phyloP scores from a whole-genome alignment of 495 filamentous ascomycete genomes.

The Hyaloscypha variabilis region DNA sequence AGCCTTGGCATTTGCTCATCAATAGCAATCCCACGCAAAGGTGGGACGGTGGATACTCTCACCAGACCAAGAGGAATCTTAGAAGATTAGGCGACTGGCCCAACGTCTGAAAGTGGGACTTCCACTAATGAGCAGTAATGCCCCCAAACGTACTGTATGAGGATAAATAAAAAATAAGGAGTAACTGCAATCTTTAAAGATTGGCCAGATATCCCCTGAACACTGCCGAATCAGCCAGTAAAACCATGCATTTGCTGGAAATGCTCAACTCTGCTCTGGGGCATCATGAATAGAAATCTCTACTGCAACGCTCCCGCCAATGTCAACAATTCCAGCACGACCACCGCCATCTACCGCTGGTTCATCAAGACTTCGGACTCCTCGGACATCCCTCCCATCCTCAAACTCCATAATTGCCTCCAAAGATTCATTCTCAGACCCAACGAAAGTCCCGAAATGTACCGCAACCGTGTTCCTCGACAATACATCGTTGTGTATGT shows the following conservation, averaged over 20 bases:
- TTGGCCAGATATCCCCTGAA: too few species aligned
- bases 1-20: too few species aligned
- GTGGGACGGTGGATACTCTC: too few species aligned
- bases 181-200: too few species aligned
- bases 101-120: too few species aligned
- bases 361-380: constrained; percentile 8
- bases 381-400: constrained; percentile 14
- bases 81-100: too few species aligned
- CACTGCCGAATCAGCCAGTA: too few species aligned
- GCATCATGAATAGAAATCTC: constrained; percentile 8
- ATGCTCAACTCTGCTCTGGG: neutral
- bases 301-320: constrained; percentile 26
- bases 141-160: too few species aligned
- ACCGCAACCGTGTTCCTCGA: constrained; percentile 21
- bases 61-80: too few species aligned
- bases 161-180: too few species aligned
- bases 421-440: constrained; percentile 24
- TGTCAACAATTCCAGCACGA: constrained; percentile 24
- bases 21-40: too few species aligned
- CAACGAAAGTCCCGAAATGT: constrained; percentile 29
- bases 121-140: too few species aligned
- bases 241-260: neutral
- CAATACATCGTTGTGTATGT: constrained; percentile 52
- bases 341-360: constrained; percentile 5
- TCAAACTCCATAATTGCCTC: constrained; percentile 27